These are phyloP conservation scores for Hyaloperonospora arabidopsidis DNA, from an alignment of 352 stramenopile species.

Conservation along the genomic window DNA sequence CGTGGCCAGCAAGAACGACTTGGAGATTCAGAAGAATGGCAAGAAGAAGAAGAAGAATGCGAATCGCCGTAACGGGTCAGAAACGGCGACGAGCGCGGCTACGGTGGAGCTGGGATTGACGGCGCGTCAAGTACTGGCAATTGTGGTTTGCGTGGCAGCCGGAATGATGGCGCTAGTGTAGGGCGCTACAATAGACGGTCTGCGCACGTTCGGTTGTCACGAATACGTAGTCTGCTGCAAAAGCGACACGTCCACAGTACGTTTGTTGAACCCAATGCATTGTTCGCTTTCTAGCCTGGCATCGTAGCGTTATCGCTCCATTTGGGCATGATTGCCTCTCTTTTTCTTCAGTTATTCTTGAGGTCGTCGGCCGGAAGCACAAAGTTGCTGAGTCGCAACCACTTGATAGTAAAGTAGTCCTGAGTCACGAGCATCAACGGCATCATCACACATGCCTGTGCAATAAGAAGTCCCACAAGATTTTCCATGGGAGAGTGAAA, in stretches of 20 bases:
- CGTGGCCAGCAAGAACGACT: conserved; percentile 51
- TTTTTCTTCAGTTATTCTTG: conserved; percentile 21
- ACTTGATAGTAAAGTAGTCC: conserved; percentile 43
- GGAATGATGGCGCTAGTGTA: conserved; percentile 25
- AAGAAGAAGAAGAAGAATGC: conserved; percentile 35
- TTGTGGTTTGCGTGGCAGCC: conserved; percentile 19
- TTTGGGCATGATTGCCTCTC: neutral
- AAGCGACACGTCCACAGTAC: neutral
- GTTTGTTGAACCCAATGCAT: neutral
- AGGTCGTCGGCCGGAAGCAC: conserved; percentile 36
- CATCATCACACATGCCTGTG: conserved; percentile 48
- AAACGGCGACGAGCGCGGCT: conserved; percentile 13
- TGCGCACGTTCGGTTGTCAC: too few species aligned
- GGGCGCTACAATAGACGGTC: neutral
- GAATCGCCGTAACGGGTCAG: conserved; percentile 9
- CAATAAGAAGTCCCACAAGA: conserved; percentile 48
- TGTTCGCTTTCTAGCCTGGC: conserved; percentile 10
- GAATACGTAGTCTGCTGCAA: too few species aligned
- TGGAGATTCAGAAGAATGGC: conserved; percentile 55
- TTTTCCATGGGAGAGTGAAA: conserved; percentile 71
- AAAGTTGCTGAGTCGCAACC: conserved; percentile 58
- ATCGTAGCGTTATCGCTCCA: too few species aligned
- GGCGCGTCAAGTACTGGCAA: conserved; percentile 15
- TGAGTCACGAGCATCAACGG: conserved; percentile 58
- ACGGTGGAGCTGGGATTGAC: conserved; percentile 5